Evolutionary conservation across 371 early-diverging fungal species (phyloP).

Genomic region (Haplosporangium sp.): DNA sequence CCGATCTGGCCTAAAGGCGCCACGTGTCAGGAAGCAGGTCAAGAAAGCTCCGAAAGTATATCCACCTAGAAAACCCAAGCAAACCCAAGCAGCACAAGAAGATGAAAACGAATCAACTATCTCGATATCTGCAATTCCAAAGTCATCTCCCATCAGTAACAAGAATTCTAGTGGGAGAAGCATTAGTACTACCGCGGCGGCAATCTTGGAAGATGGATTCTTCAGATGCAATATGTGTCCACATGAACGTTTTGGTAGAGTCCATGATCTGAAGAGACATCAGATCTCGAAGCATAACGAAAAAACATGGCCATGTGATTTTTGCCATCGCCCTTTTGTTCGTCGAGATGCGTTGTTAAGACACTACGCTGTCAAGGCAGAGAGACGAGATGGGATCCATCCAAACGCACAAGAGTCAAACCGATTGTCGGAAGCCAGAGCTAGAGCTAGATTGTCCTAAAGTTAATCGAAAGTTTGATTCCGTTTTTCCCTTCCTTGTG

Average conservation of each 20-base stretch:
- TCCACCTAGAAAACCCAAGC: conserved; percentile 30
- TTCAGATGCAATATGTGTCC: conserved; percentile 35
- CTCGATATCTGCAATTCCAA: background rate
- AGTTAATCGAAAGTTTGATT: too few relatives aligned
- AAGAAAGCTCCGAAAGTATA: conserved; percentile 35
- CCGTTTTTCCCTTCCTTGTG: too few relatives aligned
- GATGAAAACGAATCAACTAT: background rate
- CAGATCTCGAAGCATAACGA: conserved; percentile 47
- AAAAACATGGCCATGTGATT: conserved; percentile 50
- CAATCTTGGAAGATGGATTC: conserved; percentile 11
- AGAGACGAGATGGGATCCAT: conserved; percentile 37
- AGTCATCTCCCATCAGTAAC: background rate
- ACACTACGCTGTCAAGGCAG: conserved; percentile 49
- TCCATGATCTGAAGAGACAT: conserved; percentile 47
- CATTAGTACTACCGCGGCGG: background rate
- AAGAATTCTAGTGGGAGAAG: background rate
- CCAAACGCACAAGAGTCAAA: conserved; percentile 26
- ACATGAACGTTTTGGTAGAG: conserved; percentile 35
- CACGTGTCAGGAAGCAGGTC: conserved; percentile 13
- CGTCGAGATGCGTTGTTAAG: conserved; percentile 41
- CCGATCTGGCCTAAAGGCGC: conserved; percentile 13
- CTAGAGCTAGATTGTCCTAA: conserved; percentile 24
- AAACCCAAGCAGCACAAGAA: background rate
- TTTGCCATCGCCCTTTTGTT: conserved; percentile 47
- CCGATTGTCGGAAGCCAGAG: conserved; percentile 33